phyloP scores from a whole-genome alignment of 2,329 filamentous ascomycete genomes.

The Aspergillus awamori region DNA sequence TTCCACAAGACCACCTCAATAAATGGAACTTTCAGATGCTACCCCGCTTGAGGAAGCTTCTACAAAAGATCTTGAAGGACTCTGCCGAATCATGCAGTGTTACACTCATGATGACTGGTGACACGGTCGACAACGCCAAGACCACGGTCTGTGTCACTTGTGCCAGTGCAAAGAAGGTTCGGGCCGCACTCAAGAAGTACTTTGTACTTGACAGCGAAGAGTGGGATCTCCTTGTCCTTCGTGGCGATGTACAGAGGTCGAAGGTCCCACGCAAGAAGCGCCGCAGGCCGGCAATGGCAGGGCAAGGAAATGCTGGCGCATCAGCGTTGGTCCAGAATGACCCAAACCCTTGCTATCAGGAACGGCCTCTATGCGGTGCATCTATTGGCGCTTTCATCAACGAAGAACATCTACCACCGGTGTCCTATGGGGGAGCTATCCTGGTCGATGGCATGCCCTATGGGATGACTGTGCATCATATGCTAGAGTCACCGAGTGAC shows the following conservation, averaged over 20 bases:
- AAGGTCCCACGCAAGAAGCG: slow-evolving; percentile 52
- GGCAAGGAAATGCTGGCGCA: slow-evolving; percentile 29
- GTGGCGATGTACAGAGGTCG: slow-evolving; percentile 59
- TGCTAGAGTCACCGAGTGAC: slow-evolving; percentile 72
- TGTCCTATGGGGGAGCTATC: slow-evolving; percentile 86
- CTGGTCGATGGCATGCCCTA: slow-evolving; percentile 81
- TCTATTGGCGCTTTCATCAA: slow-evolving; percentile 91
- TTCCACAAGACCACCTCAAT: slow-evolving; percentile 58
- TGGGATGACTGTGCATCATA: slow-evolving; percentile 96
- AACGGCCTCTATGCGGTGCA: slow-evolving; percentile 78
- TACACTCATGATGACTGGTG: slow-evolving; percentile 63
- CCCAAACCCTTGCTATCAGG: slow-evolving; percentile 75
- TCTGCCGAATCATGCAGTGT: slow-evolving; percentile 64
- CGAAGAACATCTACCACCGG: slow-evolving; percentile 82
- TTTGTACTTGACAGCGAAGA: slow-evolving; percentile 59
- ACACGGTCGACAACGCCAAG: slow-evolving; percentile 57
- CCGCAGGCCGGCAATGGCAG: slow-evolving; percentile 39
- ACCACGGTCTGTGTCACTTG: slow-evolving; percentile 68
- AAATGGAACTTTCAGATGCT: slow-evolving; percentile 63
- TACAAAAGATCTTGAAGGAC: slow-evolving; percentile 61
- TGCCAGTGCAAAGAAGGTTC: slow-evolving; percentile 60
- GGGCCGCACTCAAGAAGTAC: slow-evolving; percentile 59
- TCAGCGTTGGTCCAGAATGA: slow-evolving; percentile 34
- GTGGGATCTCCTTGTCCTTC: slow-evolving; percentile 64
- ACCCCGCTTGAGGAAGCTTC: slow-evolving; percentile 59